phyloP scores from a whole-genome alignment of 805 yeast species.

The Barnettozyma salicaria region DNA sequence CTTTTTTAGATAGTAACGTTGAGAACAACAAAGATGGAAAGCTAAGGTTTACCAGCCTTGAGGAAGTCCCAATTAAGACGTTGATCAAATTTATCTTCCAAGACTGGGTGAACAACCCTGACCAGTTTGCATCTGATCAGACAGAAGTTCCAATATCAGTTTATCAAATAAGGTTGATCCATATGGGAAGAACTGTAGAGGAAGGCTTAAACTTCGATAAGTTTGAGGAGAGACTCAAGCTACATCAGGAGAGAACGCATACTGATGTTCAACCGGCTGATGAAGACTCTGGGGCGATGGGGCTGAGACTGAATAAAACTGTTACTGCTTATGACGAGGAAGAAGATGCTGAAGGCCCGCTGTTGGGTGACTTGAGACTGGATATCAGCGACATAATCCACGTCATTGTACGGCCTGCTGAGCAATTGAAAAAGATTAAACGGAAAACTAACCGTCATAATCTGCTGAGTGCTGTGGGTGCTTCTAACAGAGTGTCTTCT shows the following conservation, averaged over 20 bases:
- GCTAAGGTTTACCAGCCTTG: background rate
- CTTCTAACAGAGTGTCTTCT: background rate
- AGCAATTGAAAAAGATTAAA: constrained; percentile 2
- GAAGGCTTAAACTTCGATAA: constrained; percentile 6
- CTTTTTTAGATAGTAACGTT: too few relatives aligned
- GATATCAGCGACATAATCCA: constrained; percentile 26
- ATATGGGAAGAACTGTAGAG: constrained; percentile 27
- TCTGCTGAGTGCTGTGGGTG: background rate
- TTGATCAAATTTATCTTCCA: constrained; percentile 3
- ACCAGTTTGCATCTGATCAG: too few relatives aligned
- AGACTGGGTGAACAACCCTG: constrained; percentile 5
- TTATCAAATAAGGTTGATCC: constrained; percentile 25
- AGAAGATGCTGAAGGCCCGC: constrained; percentile 2
- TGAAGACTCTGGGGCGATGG: too few relatives aligned
- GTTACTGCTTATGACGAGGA: constrained; percentile 1
- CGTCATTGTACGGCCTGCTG: constrained; percentile 26
- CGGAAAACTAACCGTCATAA: background rate
- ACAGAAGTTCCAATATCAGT: constrained; percentile 1
- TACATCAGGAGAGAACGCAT: too few relatives aligned
- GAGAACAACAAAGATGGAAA: too few relatives aligned
- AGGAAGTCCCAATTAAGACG: background rate
- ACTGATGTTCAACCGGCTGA: background rate
- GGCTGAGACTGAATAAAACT: background rate
- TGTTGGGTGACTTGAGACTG: constrained; percentile 15
- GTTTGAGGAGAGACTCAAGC: constrained; percentile 2